Conservation (phyloP, 2,329 filamentous ascomycete genomes). For the Calcarisporium arbuscula region DNA sequence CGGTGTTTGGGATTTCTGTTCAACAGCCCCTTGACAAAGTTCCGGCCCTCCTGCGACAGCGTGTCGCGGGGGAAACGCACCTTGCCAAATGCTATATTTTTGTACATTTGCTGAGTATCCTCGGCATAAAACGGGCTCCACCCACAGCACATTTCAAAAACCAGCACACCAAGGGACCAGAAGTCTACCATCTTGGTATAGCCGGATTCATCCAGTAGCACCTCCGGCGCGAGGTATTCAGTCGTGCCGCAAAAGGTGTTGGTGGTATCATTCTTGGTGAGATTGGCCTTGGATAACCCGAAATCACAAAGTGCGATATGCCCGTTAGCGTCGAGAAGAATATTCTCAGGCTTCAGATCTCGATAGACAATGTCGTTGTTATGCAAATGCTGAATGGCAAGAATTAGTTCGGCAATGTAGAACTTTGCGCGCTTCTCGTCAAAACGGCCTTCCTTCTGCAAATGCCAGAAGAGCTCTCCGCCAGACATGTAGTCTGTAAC, state of each 20-base stretch:
- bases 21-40: conserved; percentile 95
- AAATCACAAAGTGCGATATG: conserved; percentile 98
- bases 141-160: conserved; percentile 99
- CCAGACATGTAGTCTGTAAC: conserved; percentile 99
- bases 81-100: conserved; percentile 99
- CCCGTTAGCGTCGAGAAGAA: conserved; percentile 90
- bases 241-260: conserved; percentile 99
- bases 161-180: conserved; percentile 94
- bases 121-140: conserved; percentile 99
- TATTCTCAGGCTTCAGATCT: conserved; percentile 96
- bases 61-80: conserved; percentile 94
- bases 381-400: conserved; percentile 91
- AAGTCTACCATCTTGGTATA: conserved; percentile 99
- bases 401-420: conserved; percentile 95
- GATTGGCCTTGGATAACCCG: conserved; percentile 91
- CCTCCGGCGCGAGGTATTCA: conserved; percentile 93
- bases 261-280: conserved; percentile 94
- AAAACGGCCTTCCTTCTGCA: conserved; percentile 95
- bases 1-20: conserved; percentile 97
- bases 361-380: conserved; percentile 97
- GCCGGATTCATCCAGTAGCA: conserved; percentile 88
- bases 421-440: conserved; percentile 94
- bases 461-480: conserved; percentile 95
- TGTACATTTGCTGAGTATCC: conserved; percentile 99
- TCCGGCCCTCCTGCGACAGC: conserved; percentile 86